A percentile compares a stretch with the other conserved stretches of the same genome.
Conservation (phyloP, 306 rosid genomes). For the Begonia fuchsioides region DNA sequence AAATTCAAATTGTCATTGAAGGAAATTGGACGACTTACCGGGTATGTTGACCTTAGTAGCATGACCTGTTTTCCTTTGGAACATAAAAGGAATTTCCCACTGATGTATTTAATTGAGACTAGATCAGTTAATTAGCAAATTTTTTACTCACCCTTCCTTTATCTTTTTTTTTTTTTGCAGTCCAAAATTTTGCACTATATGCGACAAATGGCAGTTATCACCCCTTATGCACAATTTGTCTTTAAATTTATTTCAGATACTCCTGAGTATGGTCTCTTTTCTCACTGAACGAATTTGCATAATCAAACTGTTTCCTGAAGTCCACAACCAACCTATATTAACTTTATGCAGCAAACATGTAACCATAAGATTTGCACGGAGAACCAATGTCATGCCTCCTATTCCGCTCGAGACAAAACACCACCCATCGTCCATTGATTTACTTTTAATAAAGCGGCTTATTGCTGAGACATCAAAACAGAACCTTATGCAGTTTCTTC, state of each 20-base stretch:
- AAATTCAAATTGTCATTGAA: slow-evolving; percentile 94
- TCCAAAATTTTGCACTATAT: slow-evolving; percentile 87
- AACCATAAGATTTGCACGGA: slow-evolving; percentile 71
- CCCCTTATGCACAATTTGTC: slow-evolving; percentile 60
- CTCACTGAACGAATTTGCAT: neutral
- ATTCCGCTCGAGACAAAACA: slow-evolving; percentile 90
- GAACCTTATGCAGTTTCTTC: slow-evolving; percentile 83
- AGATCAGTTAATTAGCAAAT: neutral
- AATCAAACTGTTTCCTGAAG: too few species aligned
- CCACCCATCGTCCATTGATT: slow-evolving; percentile 90
- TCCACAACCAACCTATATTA: neutral
- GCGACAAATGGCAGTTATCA: slow-evolving; percentile 85
- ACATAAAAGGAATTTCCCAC: neutral
- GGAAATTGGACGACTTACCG: slow-evolving; percentile 99
- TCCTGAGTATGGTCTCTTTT: slow-evolving; percentile 50
- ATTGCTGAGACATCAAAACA: slow-evolving; percentile 73
- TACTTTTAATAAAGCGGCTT: slow-evolving; percentile 77
- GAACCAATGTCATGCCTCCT: slow-evolving; percentile 97
- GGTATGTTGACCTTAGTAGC: slow-evolving; percentile 24
- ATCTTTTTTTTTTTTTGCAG: slow-evolving; percentile 45
- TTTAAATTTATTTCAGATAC: slow-evolving; percentile 72
- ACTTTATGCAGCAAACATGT: slow-evolving; percentile 58
- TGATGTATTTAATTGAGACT: neutral
- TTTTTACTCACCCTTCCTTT: slow-evolving; percentile 7
- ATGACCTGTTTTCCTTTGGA: neutral